phyloP scores from a whole-genome alignment of 768 basidiomycete genomes.

The Rhizopogon vulgaris region DNA sequence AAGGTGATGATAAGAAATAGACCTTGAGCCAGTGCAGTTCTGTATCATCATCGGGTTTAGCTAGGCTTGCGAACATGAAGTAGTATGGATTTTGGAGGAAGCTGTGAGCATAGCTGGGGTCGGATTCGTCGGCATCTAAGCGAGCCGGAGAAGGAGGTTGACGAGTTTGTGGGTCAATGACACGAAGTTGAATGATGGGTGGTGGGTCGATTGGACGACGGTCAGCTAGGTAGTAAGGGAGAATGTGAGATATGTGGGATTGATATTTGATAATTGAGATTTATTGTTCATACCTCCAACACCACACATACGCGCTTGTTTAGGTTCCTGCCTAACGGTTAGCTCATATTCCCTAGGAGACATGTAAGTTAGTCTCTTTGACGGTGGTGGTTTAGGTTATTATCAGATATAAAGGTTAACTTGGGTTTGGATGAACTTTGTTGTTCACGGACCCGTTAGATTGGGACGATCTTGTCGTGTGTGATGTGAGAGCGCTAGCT shows the following conservation, averaged over 20 bases:
- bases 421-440: constrained; percentile 3
- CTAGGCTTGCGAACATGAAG: constrained; percentile 91
- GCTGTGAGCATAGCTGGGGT: constrained; percentile 42
- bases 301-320: constrained; percentile 88
- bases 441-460: constrained; percentile 7
- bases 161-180: constrained; percentile 57
- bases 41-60: constrained; percentile 82
- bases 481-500: constrained; percentile 11
- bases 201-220: constrained; percentile 96
- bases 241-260: neutral
- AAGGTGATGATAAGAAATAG: constrained; percentile 3
- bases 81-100: constrained; percentile 91
- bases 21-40: constrained; percentile 87
- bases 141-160: constrained; percentile 23
- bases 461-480: constrained; percentile 9
- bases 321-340: constrained; percentile 83
- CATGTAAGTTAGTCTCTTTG: neutral
- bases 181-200: constrained; percentile 91
- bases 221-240: constrained; percentile 52
- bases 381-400: neutral
- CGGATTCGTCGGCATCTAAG: constrained; percentile 27
- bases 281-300: constrained; percentile 83
- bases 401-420: constrained; percentile 10
- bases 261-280: constrained; percentile 29
- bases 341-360: constrained; percentile 73